Base-by-base conservation (phyloP, 2,329 filamentous ascomycete species). In the Saccharata proteae region DNA sequence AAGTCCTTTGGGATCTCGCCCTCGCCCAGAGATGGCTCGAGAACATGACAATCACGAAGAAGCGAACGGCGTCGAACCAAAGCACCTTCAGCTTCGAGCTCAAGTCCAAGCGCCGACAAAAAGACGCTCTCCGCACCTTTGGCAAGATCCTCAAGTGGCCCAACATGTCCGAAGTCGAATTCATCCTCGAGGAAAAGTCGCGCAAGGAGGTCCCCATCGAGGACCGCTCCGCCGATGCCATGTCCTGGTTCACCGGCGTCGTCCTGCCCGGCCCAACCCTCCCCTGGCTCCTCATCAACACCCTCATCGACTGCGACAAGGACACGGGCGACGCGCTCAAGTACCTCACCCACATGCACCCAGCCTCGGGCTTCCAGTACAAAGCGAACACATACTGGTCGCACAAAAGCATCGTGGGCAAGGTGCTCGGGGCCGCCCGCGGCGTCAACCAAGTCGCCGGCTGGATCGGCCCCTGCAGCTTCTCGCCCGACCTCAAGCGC, bases 341-440 rank as follows among this genome's bases (percentile, higher is more conserved):
- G 8, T 64, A 77, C 19, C 65, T 85, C 6, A 77, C 74, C 1
- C 75, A 82, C 43, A 65, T 77, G 41, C 68, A 77, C 36, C 76
- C 77, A 1, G 64, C 75, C 41, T 75, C 74, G 40, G 80, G 80
- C 11, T 83, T 85, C 46, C 80, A 85, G 55, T 83, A 84, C 48
- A 74, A 76, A 36, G 76, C 74, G 35, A 77, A 78, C 47, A 84
- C 80, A 1, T 85, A 84, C 60, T 85, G 80, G 80, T 74, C 77
- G 3, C 69, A 74, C 9, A 63, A 68, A 13, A 79, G 69, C 42
- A 79, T 84, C 35, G 74, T 85, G 3, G 80, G 79, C 21, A 84
- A 82, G 47, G 79, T 85, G 3, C 61, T 85, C 6, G 61, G 62
- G 2, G 61, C 61, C 15, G 77, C 74, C 22, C 74, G 78, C 15